These are phyloP conservation scores for Quercus engelmannii DNA, from an alignment of 306 rosid genomes.

Conservation along the genomic window DNA sequence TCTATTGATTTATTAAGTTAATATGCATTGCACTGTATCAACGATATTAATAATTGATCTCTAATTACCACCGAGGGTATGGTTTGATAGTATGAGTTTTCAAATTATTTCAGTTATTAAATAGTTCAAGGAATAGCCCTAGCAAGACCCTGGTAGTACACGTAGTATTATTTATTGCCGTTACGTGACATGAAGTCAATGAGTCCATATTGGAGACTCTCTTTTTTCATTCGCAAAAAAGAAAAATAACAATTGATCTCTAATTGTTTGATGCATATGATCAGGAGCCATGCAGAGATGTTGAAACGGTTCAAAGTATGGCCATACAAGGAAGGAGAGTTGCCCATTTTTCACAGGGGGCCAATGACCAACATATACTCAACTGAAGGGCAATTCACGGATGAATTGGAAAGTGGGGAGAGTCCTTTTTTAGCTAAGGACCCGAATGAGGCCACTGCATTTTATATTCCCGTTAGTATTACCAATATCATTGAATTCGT, in stretches of 20 bases:
- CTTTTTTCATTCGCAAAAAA: too few relatives aligned
- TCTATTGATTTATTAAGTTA: too few relatives aligned
- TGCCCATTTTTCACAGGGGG: conserved; percentile 23
- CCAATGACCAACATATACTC: conserved; percentile 29
- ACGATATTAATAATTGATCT: too few relatives aligned
- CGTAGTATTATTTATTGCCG: fast-evolving
- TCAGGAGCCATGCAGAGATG: conserved; percentile 14
- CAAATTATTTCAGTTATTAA: fast-evolving
- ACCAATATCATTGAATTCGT: conserved; percentile 8
- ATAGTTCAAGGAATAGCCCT: fast-evolving
- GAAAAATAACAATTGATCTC: too few relatives aligned
- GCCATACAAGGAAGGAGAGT: conserved; percentile 32
- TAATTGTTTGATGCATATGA: not conserved
- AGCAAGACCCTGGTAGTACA: fast-evolving
- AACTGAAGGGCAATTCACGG: conserved; percentile 20
- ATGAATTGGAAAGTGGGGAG: conserved; percentile 18
- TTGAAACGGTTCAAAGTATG: conserved; percentile 24
- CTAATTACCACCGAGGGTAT: too few relatives aligned
- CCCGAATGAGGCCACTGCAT: conserved; percentile 10
- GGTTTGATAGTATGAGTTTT: too few relatives aligned
- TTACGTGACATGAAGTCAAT: too few relatives aligned
- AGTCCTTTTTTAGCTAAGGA: conserved; percentile 15
- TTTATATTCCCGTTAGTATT: conserved; percentile 12
- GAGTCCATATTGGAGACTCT: fast-evolving
- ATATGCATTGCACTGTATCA: too few relatives aligned